A percentile compares a stretch with the other conserved stretches of the same genome.
Conservation (phyloP, 345 rosid species). For the Acer yangbiense region DNA sequence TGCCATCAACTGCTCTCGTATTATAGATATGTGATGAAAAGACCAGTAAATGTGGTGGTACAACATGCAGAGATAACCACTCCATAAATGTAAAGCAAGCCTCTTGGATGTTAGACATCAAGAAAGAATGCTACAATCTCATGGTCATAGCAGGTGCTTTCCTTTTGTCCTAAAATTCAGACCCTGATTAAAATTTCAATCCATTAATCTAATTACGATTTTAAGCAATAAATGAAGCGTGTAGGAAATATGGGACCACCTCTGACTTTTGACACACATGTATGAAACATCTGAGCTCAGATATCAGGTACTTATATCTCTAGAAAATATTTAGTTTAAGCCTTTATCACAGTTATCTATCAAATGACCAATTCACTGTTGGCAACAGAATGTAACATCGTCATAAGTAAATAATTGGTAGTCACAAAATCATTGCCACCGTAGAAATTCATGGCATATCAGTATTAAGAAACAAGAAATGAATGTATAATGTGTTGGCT, state of each 20-base stretch:
- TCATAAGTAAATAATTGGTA: background rate
- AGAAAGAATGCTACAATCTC: background rate
- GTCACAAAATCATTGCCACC: background rate
- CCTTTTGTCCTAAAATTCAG: background rate
- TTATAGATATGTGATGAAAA: too few species aligned
- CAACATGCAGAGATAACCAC: background rate
- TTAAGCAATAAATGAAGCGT: too few species aligned
- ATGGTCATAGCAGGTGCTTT: background rate
- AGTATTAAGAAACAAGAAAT: background rate
- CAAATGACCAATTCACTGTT: background rate
- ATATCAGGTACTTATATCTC: too few species aligned
- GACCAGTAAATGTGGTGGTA: background rate
- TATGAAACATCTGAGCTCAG: too few species aligned
- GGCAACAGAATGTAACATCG: background rate
- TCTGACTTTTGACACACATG: too few species aligned
- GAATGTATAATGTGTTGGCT: background rate
- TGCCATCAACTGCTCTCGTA: too few species aligned
- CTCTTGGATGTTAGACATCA: background rate
- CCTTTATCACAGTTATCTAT: background rate
- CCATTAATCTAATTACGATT: too few species aligned
- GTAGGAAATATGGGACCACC: too few species aligned
- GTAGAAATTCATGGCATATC: background rate
- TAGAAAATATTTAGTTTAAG: background rate
- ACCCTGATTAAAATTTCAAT: background rate
- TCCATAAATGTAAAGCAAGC: background rate